These are phyloP conservation scores for Lactifluus volemus DNA, from an alignment of 768 basidiomycete species.

Conservation along the genomic window DNA sequence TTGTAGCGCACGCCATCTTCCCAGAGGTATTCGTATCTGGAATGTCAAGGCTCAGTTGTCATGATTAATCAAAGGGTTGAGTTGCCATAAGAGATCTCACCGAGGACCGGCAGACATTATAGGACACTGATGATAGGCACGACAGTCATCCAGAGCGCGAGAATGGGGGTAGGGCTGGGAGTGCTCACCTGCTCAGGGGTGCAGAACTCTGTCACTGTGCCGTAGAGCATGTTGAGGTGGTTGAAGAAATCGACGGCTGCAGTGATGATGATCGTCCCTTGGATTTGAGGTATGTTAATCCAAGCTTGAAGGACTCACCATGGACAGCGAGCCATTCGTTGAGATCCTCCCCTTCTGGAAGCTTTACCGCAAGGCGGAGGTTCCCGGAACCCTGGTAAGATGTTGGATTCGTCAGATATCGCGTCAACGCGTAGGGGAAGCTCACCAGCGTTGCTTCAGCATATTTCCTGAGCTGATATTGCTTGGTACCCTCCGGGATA, in stretches of 20 bases:
- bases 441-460: slow-evolving; percentile 88
- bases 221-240: slow-evolving; percentile 98
- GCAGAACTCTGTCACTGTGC: slow-evolving; percentile 97
- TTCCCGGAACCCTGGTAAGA: slow-evolving; percentile 82
- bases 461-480: slow-evolving; percentile 96
- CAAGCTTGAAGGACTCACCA: slow-evolving; percentile 38
- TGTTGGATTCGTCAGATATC: neutral
- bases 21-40: slow-evolving; percentile 91
- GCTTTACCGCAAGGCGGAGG: slow-evolving; percentile 79
- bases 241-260: slow-evolving; percentile 99
- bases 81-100: slow-evolving; percentile 35
- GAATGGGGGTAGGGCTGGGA: neutral
- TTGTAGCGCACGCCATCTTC: slow-evolving; percentile 85
- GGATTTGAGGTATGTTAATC: neutral
- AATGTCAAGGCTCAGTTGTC: neutral
- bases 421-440: neutral
- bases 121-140: slow-evolving; percentile 52
- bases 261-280: neutral
- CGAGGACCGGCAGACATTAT: slow-evolving; percentile 94
- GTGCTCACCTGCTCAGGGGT: slow-evolving; percentile 75
- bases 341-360: slow-evolving; percentile 94
- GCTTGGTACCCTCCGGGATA: slow-evolving; percentile 92
- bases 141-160: neutral
- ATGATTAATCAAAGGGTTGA: neutral
- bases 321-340: slow-evolving; percentile 99